Evolutionary conservation across 1,139 yeast species (phyloP), one percentile per base, ranked within the genome.

Genomic region (Magnusiomyces ingens): DNA sequence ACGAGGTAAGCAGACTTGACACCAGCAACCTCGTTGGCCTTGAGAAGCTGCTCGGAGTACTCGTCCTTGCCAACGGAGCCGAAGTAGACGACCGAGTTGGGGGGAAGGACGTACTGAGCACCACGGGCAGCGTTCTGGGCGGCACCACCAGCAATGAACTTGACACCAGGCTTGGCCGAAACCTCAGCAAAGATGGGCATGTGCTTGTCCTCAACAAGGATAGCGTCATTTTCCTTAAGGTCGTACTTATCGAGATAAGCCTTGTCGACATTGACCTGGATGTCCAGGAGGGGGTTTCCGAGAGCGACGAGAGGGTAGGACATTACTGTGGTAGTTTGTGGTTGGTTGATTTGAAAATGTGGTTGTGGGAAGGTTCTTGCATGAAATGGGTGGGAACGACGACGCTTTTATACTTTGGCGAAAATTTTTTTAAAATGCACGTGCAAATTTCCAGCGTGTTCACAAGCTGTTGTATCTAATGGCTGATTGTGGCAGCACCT

Each of bases 51-150:
- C 59, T 85, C 90, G 55, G 94, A 83, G 74, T 84, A 93, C 64
- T 84, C 79, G 73, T 93, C 99, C 64, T 86, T 79, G 67, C 99
- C 99, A 59, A 91, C 99, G 54, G 96, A 84, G 52, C 99, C 99
- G 67, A 93, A 90, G 78, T 94, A 93, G 53, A 85, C 86, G 52
- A 93, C 99, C 36, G 94, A 83, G 64, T 82, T 72, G 49, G 77
- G 73, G 57, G 98, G 96, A 55, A 94, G 78, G 59, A 89, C 74
- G 75, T 89, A 91, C 69, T 93, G 97, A 52, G 98, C 98, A 67
- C 96, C 99, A 75, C 99, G 84, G 57, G 99, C 97, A 59, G 99
- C 84, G 76, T 93, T 93, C 76, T 93, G 99, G 57, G 98, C 99
- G 64, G 99, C 99, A 70, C 99, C 99, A 63, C 99, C 99, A 58